phyloP scores from a whole-genome alignment of 257 asterid genomes.

The Lantana camara region DNA sequence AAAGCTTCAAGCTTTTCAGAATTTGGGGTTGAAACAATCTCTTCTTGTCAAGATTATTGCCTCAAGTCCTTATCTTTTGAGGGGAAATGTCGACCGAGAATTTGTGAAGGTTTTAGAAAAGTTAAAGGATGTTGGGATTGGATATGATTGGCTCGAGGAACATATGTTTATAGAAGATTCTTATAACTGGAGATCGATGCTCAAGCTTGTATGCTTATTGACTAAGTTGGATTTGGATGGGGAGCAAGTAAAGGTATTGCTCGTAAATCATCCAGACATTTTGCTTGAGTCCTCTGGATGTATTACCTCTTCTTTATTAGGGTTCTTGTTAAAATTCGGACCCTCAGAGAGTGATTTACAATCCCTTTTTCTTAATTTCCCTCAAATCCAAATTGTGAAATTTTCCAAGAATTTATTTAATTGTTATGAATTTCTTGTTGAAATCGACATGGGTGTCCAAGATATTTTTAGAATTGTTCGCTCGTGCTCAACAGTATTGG shows the following conservation, averaged over 20 bases:
- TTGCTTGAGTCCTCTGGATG: constrained; percentile 58
- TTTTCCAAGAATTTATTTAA: constrained; percentile 44
- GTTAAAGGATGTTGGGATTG: constrained; percentile 45
- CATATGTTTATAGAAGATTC: constrained; percentile 42
- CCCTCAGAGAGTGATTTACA: constrained; percentile 31
- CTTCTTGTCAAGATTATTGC: constrained; percentile 51
- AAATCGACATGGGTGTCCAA: constrained; percentile 48
- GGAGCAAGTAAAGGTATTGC: constrained; percentile 38
- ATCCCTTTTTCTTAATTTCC: constrained; percentile 45
- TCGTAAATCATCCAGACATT: constrained; percentile 46
- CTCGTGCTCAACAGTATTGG: constrained; percentile 46
- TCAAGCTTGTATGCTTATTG: constrained; percentile 44
- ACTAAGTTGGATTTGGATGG: constrained; percentile 45
- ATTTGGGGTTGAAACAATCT: constrained; percentile 54
- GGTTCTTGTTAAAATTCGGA: constrained; percentile 65
- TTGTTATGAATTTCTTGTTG: constrained; percentile 54
- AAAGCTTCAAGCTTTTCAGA: constrained; percentile 48
- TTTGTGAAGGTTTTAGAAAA: constrained; percentile 43
- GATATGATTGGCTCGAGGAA: constrained; percentile 47
- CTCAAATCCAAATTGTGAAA: constrained; percentile 38
- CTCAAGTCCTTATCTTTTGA: constrained; percentile 59
- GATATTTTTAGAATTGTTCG: constrained; percentile 48
- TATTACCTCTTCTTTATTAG: constrained; percentile 40
- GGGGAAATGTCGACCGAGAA: constrained; percentile 33
- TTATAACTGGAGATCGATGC: constrained; percentile 51